Evolutionary conservation across 176 grass and related monocot genomes (phyloP).

Genomic region (Olyra latifolia): DNA sequence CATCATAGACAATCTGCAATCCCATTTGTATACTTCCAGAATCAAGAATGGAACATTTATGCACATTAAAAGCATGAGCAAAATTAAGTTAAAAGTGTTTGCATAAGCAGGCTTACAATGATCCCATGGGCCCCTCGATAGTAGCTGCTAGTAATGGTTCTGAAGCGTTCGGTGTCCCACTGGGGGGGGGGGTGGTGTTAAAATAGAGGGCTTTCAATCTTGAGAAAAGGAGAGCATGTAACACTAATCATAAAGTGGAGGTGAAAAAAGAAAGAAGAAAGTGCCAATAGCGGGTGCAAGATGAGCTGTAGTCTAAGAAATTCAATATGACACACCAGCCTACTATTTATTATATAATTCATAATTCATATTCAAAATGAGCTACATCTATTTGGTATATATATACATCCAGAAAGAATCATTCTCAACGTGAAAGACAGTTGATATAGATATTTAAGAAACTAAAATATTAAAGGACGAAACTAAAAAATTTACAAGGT

Average conservation of each 20-base stretch:
- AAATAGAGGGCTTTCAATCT: not conserved
- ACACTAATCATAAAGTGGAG: not conserved
- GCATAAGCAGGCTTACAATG: slow-evolving; percentile 55
- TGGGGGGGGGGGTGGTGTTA: not conserved
- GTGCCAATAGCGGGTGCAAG: not conserved
- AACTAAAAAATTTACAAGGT: not conserved
- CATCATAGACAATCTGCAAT: slow-evolving; percentile 87
- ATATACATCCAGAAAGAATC: not conserved
- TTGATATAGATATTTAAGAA: not conserved
- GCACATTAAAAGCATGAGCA: not conserved
- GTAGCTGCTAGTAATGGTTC: slow-evolving; percentile 92
- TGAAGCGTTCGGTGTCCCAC: slow-evolving; percentile 97
- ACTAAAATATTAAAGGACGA: not conserved
- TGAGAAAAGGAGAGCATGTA: not conserved
- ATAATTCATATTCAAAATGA: not conserved
- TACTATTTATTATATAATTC: not conserved
- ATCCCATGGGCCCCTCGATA: slow-evolving; percentile 93
- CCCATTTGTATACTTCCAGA: not conserved
- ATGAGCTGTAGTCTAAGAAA: not conserved
- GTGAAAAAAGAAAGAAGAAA: not conserved
- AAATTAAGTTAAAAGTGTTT: not conserved
- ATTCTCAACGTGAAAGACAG: not conserved
- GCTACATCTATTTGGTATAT: not conserved
- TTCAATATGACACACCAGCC: not conserved
- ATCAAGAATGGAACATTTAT: not conserved